Evolutionary conservation across 352 stramenopile species (phyloP).

Genomic region (Phytophthora pluvialis): DNA sequence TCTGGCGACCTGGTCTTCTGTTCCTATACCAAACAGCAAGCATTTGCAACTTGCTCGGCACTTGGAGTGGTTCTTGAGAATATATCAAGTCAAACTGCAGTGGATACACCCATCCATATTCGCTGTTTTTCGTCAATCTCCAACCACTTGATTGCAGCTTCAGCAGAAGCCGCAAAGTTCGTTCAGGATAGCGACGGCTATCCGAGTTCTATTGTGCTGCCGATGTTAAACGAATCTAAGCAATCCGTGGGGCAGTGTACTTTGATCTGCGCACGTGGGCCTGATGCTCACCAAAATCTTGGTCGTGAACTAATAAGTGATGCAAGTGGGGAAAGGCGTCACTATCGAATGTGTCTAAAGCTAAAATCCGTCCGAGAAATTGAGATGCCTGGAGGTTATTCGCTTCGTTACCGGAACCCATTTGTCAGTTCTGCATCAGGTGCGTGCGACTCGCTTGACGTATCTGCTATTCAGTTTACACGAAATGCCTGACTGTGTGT

Average conservation of each 20-base stretch:
- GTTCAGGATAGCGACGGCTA: slow-evolving; percentile 15
- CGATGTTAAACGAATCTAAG: slow-evolving; percentile 23
- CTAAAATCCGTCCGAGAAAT: slow-evolving; percentile 49
- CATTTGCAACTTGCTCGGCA: slow-evolving; percentile 39
- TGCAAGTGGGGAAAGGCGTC: slow-evolving; percentile 15
- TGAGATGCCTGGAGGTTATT: slow-evolving; percentile 30
- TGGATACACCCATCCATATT: slow-evolving; percentile 17
- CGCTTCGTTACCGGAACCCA: slow-evolving; percentile 45
- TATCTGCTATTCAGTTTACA: not conserved
- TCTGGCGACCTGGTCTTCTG: slow-evolving; percentile 39
- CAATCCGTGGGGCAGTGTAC: slow-evolving; percentile 26
- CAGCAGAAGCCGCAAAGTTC: slow-evolving; percentile 5
- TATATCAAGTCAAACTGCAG: slow-evolving; percentile 1
- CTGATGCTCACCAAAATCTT: slow-evolving; percentile 5
- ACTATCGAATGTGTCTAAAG: slow-evolving; percentile 47
- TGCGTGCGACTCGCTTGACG: slow-evolving; percentile 20
- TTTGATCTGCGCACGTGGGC: slow-evolving; percentile 12
- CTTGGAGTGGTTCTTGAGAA: slow-evolving; percentile 6
- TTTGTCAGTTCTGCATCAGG: slow-evolving; percentile 43
- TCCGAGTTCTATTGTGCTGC: slow-evolving; percentile 23
- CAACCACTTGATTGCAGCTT: slow-evolving; percentile 23
- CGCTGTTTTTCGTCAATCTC: slow-evolving; percentile 34
- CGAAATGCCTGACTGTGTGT: not conserved
- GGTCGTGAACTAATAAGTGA: slow-evolving; percentile 11
- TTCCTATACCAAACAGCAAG: slow-evolving; percentile 45